Base-by-base conservation (phyloP, 495 filamentous ascomycete species). In the Talaromyces trachyspermus region DNA sequence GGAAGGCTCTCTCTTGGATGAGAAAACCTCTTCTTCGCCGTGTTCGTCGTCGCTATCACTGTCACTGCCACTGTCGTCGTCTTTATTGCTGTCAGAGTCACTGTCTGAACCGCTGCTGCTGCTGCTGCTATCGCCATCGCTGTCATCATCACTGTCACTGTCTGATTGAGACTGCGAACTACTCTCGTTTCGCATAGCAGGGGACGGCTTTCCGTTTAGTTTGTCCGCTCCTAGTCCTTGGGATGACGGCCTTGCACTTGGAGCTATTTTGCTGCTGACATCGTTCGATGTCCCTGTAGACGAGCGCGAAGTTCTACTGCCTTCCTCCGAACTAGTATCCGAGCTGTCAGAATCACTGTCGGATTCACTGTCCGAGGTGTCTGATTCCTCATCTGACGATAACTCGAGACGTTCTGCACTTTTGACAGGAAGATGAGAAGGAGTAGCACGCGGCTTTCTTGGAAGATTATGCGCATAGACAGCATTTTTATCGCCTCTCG, bases 401-500 rank as follows among this genome's bases (percentile, higher is more conserved):
- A 38, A 6, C 35, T 12, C 35, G 6, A 38, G 9, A 38, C 17
- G 35, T 18, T 18, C 17, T 11, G 48, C 65, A 66, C 51, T 61
- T 67, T 11, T 14, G 41, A 10, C 43, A 41, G 2, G 19, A 22
- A 27, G 29, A 18, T 12, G 41, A 10, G n/a, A n/a, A n/a, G n/a
- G n/a, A n/a, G n/a, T n/a, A n/a, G n/a, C n/a, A n/a, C n/a, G n/a
- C 10, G 29, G 50, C 29, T 37, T 60, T 1, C 30, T 40, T 18
- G 41, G 42, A 5, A 17, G 7, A 32, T n/a, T 19, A 30, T 23
- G 42, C 4, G 23, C 44, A 23, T 35, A 46, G 5, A 46, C 30
- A 11, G 65, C 65, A 48, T 63, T 48, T 1, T 56, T 54, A 7
- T 64, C 35, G 1, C 52, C 55, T 14, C 44, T 53, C 17, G 48